Evolutionary conservation across 371 early-diverging fungal genomes (phyloP).

Genomic region (Nematocida sp.): DNA sequence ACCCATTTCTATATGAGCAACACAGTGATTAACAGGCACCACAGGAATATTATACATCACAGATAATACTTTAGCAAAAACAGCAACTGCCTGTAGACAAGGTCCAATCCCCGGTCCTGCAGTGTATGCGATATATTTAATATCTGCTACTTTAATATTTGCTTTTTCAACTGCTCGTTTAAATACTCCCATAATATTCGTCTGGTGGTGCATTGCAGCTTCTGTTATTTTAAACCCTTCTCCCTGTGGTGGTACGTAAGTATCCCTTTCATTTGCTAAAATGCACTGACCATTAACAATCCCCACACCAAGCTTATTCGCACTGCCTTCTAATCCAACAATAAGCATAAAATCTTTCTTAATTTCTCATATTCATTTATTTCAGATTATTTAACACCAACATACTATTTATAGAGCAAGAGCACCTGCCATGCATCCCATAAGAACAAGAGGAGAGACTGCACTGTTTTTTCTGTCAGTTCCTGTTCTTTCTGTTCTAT

Average conservation of each 20-base stretch:
- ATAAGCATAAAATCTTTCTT: slow-evolving; percentile 61
- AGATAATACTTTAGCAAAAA: slow-evolving; percentile 87
- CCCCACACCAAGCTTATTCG: slow-evolving; percentile 97
- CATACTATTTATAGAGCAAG: slow-evolving; percentile 12
- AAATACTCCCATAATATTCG: slow-evolving; percentile 76
- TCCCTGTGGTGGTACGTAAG: slow-evolving; percentile 93
- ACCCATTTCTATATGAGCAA: slow-evolving; percentile 99
- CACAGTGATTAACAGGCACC: slow-evolving; percentile 95
- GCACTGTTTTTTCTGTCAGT: slow-evolving; percentile 38
- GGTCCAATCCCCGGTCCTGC: slow-evolving; percentile 98
- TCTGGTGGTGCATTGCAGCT: slow-evolving; percentile 90
- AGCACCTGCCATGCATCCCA: slow-evolving; percentile 24
- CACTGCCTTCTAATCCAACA: slow-evolving; percentile 82
- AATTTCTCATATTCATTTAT: slow-evolving; percentile 11
- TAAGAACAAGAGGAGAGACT: not conserved
- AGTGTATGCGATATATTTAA: slow-evolving; percentile 90
- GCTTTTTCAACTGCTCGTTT: slow-evolving; percentile 78
- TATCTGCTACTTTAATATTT: slow-evolving; percentile 74
- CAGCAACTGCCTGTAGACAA: slow-evolving; percentile 83
- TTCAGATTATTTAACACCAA: not conserved
- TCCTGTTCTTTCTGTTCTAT: slow-evolving; percentile 1
- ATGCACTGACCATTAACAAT: slow-evolving; percentile 80
- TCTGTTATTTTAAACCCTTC: slow-evolving; percentile 91
- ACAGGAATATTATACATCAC: slow-evolving; percentile 85
- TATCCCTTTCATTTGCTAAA: slow-evolving; percentile 84